These are phyloP conservation scores for Leishmania braziliensis DNA, from an alignment of 208 protist genomes.

Conservation along the genomic window DNA sequence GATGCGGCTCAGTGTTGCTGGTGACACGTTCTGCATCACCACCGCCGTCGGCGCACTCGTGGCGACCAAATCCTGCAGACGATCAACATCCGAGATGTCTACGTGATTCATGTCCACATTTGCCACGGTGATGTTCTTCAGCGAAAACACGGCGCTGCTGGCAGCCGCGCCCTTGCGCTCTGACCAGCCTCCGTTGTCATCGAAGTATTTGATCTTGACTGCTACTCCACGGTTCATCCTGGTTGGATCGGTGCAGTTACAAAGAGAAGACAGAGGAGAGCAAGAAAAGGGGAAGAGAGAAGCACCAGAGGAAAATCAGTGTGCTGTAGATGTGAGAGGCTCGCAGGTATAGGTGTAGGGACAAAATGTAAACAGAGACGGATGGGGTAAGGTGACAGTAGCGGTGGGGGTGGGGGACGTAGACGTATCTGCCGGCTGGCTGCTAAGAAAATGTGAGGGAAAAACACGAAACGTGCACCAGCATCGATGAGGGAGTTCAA, in stretches of 20 bases:
- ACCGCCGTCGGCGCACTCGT: conserved; percentile 55
- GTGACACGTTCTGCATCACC: conserved; percentile 68
- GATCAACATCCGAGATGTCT: conserved; percentile 51
- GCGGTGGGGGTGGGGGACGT: not conserved
- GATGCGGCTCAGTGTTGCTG: conserved; percentile 46
- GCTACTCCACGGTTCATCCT: conserved; percentile 24
- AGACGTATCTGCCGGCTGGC: not conserved
- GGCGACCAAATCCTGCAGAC: conserved; percentile 56
- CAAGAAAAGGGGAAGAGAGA: not conserved
- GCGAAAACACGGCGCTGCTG: conserved; percentile 20
- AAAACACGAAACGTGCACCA: not conserved
- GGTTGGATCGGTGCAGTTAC: not conserved
- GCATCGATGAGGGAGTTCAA: not conserved
- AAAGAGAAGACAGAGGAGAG: not conserved
- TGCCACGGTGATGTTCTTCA: conserved; percentile 60
- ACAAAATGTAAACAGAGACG: not conserved
- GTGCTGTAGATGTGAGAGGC: not conserved
- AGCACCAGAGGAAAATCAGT: not conserved
- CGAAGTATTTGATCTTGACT: conserved; percentile 76
- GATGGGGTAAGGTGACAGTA: not conserved
- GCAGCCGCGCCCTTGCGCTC: conserved; percentile 43
- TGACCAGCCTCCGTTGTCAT: conserved; percentile 66
- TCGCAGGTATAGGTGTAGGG: not conserved
- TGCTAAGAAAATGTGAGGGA: not conserved
- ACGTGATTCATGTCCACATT: conserved; percentile 63